Base-by-base conservation (phyloP, 2,329 filamentous ascomycete genomes). In the Exophiala bonariae region DNA sequence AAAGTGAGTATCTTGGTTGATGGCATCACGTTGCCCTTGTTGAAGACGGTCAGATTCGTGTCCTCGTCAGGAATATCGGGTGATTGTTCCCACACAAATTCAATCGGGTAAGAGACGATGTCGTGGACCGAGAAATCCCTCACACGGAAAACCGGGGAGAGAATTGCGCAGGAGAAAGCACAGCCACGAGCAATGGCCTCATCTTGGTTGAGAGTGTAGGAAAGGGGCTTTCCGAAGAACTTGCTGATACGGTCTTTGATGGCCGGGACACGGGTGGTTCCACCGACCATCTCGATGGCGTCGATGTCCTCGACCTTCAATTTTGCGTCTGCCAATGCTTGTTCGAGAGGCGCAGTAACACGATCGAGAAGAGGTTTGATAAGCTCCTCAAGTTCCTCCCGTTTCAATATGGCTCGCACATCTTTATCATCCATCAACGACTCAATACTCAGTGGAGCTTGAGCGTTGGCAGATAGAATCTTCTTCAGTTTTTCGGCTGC, bases 1-100 rank as follows among this genome's bases (percentile, higher is more conserved):
- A 99, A 99, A 31, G 93, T 99, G 44, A 99, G 83, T 59, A 99
- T 97, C 81, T 99, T 99, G 57, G 93, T 99, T 4, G 92, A 97
- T 44, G 93, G 93, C 79, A 99, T 86, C 56, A 95, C 84, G 66
- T 96, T 96, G 70, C 92, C 92, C 72, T 87, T 90, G 81, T 93
- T 95, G 75, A 99, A 99, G 64, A 99, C 93, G 28, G 89, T 96
- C 61, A 99, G 78, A 75, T 85, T 95, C 46, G 93, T 97, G 69
- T 97, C 93, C 78, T 99, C 93, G 62, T 99, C 93, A 19, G 93
- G 93, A 61, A 99, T 99, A 64, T 99, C 93, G 50, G 90, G 84
- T 19, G 92, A 95, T 79, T 97, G 95, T 78, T 99, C 93, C 93
- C 93, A 99, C 43, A 86, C 87, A 71, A 99, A 99, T 69, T 99